These are phyloP conservation scores for Suaeda aralocaspica DNA, from an alignment of 148 eudicot genomes.

Conservation along the genomic window DNA sequence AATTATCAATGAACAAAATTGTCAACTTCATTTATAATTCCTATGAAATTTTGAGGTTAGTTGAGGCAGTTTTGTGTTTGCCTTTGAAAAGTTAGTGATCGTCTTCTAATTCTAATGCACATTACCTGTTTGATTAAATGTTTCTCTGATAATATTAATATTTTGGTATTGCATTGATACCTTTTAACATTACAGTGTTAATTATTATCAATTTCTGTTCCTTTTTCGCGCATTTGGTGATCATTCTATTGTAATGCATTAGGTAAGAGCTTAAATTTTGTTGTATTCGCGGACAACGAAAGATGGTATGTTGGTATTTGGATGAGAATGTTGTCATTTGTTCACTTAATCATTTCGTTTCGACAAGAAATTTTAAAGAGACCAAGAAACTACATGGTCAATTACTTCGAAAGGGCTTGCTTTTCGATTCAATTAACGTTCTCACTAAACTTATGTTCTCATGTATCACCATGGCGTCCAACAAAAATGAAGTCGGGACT, in stretches of 20 bases:
- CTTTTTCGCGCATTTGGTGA: no score
- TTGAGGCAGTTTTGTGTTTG: background rate
- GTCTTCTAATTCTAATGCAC: conserved; percentile 2
- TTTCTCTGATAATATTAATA: background rate
- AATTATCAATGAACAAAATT: background rate
- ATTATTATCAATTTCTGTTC: no score
- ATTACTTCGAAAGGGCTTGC: conserved; percentile 36
- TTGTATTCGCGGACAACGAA: background rate
- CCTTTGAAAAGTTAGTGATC: no score
- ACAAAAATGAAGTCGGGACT: conserved; percentile 19
- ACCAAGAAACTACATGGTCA: conserved; percentile 45
- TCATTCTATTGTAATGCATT: background rate
- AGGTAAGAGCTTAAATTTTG: background rate
- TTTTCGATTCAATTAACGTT: conserved; percentile 34
- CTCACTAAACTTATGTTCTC: conserved; percentile 44
- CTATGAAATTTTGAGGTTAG: background rate
- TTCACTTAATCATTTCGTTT: conserved; percentile 26
- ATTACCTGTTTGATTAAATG: conserved; percentile 22
- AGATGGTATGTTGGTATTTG: background rate
- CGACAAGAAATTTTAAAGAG: conserved; percentile 33
- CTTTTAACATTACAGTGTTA: background rate
- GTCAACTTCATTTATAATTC: background rate
- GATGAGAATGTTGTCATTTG: conserved; percentile 14
- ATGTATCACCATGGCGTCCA: conserved; percentile 31
- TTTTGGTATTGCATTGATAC: background rate